Evolutionary conservation across 2,329 filamentous ascomycete species (phyloP).

Genomic region (Mycocentrospora acerina): DNA sequence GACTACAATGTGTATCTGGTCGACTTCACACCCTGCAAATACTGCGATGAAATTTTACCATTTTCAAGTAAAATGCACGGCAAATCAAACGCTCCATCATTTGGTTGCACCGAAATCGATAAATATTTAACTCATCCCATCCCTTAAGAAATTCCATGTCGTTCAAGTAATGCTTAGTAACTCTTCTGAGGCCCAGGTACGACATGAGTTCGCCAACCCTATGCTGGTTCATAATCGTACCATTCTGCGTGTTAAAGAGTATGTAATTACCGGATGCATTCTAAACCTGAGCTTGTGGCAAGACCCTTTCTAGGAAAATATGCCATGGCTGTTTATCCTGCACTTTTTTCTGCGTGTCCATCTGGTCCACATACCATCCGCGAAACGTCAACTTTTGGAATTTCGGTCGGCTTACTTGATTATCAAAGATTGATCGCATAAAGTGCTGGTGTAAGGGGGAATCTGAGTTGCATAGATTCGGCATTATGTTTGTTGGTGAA

Average conservation of each 20-base stretch:
- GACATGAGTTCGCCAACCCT: neutral
- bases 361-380: neutral
- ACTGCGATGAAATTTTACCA: too few species aligned
- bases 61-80: too few species aligned
- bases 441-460: neutral
- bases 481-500: neutral
- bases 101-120: too few species aligned
- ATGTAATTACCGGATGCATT: conserved; percentile 1
- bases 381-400: conserved; percentile 3
- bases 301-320: neutral
- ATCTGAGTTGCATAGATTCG: neutral
- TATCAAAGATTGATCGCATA: neutral
- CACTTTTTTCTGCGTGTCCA: neutral
- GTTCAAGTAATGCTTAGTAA: too few species aligned
- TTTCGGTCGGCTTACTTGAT: conserved; percentile 2
- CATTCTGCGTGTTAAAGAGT: conserved; percentile 2
- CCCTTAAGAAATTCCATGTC: too few species aligned
- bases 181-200: too few species aligned
- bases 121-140: too few species aligned
- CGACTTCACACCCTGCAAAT: too few species aligned
- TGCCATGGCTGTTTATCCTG: neutral
- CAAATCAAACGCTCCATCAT: too few species aligned
- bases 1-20: too few species aligned
- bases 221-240: conserved; percentile 1
- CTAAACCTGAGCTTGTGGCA: conserved; percentile 1